Conservation (phyloP, 2,329 filamentous ascomycete genomes). For the Lasiodiplodia hormozganensis region DNA sequence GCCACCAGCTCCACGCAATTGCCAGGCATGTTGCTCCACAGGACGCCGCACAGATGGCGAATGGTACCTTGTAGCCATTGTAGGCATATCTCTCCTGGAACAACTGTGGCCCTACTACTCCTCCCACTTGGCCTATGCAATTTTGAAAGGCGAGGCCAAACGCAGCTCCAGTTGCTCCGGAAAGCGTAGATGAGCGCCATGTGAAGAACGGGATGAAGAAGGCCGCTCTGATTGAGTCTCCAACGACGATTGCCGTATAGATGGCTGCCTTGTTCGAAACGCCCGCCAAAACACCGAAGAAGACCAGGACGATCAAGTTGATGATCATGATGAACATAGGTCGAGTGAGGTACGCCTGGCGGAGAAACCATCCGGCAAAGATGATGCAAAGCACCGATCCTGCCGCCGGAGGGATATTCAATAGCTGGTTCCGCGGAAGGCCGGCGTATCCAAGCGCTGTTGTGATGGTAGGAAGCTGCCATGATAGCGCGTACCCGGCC, state of each 20-base stretch:
- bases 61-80: slow-evolving; percentile 50
- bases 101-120: slow-evolving; percentile 54
- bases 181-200: slow-evolving; percentile 52
- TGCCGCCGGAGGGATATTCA: slow-evolving; percentile 56
- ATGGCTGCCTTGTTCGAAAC: slow-evolving; percentile 49
- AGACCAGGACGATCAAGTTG: slow-evolving; percentile 50
- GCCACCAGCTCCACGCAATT: slow-evolving; percentile 52
- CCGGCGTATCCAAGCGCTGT: slow-evolving; percentile 52
- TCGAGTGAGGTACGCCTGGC: slow-evolving; percentile 50
- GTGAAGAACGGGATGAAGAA: slow-evolving; percentile 57
- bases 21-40: slow-evolving; percentile 43
- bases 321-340: slow-evolving; percentile 52
- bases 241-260: slow-evolving; percentile 55
- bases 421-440: slow-evolving; percentile 53
- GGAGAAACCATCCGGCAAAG: slow-evolving; percentile 51
- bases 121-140: slow-evolving; percentile 54
- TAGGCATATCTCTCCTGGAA: slow-evolving; percentile 53
- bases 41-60: slow-evolving; percentile 44
- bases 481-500: slow-evolving; percentile 51
- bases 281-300: slow-evolving; percentile 53
- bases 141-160: slow-evolving; percentile 55
- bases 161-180: slow-evolving; percentile 53
- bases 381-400: slow-evolving; percentile 50
- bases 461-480: slow-evolving; percentile 53
- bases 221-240: slow-evolving; percentile 51